Conservation (phyloP, 129 eudicot genomes). For the Flaveria linearis region DNA sequence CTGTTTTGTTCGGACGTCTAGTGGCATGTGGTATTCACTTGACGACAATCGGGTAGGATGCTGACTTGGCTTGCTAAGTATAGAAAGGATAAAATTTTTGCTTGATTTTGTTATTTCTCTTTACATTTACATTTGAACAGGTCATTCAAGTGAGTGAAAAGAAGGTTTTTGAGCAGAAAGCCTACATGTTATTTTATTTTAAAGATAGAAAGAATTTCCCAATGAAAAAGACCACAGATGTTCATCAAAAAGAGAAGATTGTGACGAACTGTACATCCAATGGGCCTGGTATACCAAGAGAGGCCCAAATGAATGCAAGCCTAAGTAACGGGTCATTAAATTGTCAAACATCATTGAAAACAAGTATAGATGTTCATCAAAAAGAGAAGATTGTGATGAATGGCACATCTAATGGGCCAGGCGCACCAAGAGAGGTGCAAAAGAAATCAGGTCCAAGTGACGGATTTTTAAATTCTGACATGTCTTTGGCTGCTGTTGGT, state of each 20-base stretch:
- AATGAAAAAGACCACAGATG: background rate
- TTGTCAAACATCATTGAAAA: constrained; percentile 27
- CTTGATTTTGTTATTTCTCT: background rate
- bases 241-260: background rate
- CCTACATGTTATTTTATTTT: constrained; percentile 86
- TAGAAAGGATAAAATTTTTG: background rate
- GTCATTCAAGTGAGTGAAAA: constrained; percentile 83
- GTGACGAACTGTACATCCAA: constrained; percentile 3
- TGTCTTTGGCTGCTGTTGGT: constrained; percentile 26
- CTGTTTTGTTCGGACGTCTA: constrained; percentile 91
- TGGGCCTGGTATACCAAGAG: constrained; percentile 4
- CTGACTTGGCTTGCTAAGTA: background rate
- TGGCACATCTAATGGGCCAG: constrained; percentile 9
- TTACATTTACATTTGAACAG: constrained; percentile 34
- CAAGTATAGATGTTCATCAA: background rate
- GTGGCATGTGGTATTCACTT: constrained; percentile 93
- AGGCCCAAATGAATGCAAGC: constrained; percentile 31
- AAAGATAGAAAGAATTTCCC: constrained; percentile 50
- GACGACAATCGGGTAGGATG: constrained; percentile 83
- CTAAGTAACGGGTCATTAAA: constrained; percentile 29
- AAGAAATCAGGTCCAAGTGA: constrained; percentile 19
- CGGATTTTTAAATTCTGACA: constrained; percentile 24
- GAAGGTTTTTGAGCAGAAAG: constrained; percentile 88
- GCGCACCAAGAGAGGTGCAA: constrained; percentile 10
- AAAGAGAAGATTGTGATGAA: constrained; percentile 33